Conservation (phyloP, 768 basidiomycete genomes). For the Lentinula raphanica region DNA sequence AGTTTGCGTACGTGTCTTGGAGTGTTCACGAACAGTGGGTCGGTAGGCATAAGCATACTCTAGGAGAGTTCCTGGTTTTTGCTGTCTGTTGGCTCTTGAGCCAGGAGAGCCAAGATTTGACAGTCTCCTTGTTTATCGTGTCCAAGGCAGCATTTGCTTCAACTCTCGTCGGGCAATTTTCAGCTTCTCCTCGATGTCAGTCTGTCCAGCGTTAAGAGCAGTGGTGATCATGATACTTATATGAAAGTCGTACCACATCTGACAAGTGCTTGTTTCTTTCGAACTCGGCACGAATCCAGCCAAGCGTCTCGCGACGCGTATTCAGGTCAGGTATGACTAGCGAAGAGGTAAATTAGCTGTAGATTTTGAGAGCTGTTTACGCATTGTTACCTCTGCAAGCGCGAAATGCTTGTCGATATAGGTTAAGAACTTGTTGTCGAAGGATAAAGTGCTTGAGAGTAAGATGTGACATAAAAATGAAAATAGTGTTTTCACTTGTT, state of each 20-base stretch:
- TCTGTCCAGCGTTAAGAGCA: conserved; percentile 33
- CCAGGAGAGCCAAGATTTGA: too few relatives aligned
- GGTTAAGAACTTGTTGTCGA: conserved; percentile 48
- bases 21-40: too few relatives aligned
- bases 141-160: conserved; percentile 47
- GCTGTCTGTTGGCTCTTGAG: too few relatives aligned
- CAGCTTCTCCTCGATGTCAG: conserved; percentile 56
- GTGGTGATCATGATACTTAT: neutral
- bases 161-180: conserved; percentile 55
- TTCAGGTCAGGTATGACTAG: conserved; percentile 58
- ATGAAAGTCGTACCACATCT: conserved; percentile 44
- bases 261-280: conserved; percentile 54
- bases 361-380: conserved; percentile 3
- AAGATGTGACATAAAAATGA: conserved; percentile 15
- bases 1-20: too few relatives aligned
- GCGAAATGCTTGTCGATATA: conserved; percentile 67
- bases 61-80: too few relatives aligned
- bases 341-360: neutral
- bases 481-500: neutral
- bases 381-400: conserved; percentile 53
- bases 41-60: too few relatives aligned
- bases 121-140: conserved; percentile 4
- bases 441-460: conserved; percentile 77
- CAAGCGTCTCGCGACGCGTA: conserved; percentile 59
- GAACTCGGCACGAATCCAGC: conserved; percentile 71